These are phyloP conservation scores for Camelina sativa DNA, from an alignment of 345 rosid species.

Conservation along the genomic window DNA sequence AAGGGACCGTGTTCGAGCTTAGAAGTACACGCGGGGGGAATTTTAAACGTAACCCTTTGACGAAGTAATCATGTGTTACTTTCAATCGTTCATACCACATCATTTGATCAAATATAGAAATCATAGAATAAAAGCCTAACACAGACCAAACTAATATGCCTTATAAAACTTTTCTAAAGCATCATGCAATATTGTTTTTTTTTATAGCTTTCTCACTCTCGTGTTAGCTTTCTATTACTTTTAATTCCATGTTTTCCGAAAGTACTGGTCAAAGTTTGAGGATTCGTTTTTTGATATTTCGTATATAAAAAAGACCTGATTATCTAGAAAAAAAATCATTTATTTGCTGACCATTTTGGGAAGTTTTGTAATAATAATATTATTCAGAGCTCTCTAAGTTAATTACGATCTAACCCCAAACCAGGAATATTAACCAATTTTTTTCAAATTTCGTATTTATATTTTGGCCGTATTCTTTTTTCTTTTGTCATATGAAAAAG, in stretches of 20 bases:
- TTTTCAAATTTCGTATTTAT: too few species aligned
- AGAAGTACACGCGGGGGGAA: too few species aligned
- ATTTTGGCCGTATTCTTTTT: background rate
- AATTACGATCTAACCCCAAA: too few species aligned
- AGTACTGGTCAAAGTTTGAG: conserved; percentile 37
- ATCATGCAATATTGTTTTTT: conserved; percentile 5
- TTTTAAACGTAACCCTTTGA: too few species aligned
- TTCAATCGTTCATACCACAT: conserved; percentile 5
- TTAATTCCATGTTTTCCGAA: conserved; percentile 20
- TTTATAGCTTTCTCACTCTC: background rate
- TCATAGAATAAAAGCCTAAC: background rate
- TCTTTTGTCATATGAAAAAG: background rate
- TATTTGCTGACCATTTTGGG: background rate
- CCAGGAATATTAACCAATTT: too few species aligned
- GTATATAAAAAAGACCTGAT: background rate
- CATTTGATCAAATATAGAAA: background rate
- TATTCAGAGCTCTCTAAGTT: too few species aligned
- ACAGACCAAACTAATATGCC: background rate
- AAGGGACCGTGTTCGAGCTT: too few species aligned
- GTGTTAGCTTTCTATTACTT: conserved; percentile 24
- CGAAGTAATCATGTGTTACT: background rate
- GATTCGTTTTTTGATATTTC: conserved; percentile 26
- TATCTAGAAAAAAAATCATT: background rate
- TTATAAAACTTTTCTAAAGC: conserved; percentile 17
- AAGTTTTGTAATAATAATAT: background rate